A percentile compares a stretch with the other conserved stretches of the same genome.
These are phyloP conservation scores for Boletus rex-veris DNA, from an alignment of 768 basidiomycete genomes.

Conservation along the genomic window DNA sequence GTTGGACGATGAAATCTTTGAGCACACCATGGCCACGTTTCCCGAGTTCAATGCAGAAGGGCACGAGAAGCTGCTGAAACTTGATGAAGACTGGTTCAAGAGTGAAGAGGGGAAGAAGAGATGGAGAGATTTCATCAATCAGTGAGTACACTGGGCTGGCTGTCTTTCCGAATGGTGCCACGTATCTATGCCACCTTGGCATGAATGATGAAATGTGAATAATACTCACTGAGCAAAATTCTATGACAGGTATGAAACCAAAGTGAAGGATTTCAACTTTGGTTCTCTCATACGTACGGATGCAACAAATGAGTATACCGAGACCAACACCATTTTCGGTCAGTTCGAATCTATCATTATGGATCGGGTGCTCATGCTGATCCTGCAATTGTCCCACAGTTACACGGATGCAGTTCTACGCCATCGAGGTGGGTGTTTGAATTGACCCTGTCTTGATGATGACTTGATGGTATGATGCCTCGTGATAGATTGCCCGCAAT, in stretches of 20 bases:
- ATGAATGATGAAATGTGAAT: not conserved
- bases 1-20: conserved; percentile 88
- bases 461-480: not conserved
- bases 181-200: not conserved
- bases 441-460: conserved; percentile 8
- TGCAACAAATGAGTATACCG: conserved; percentile 75
- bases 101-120: conserved; percentile 78
- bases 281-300: conserved; percentile 89
- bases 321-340: conserved; percentile 96
- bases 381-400: conserved; percentile 11
- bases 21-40: conserved; percentile 71
- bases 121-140: conserved; percentile 86
- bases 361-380: conserved; percentile 7
- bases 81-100: conserved; percentile 96
- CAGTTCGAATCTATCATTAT: conserved; percentile 18
- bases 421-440: conserved; percentile 65
- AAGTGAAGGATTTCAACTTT: conserved; percentile 93
- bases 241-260: conserved; percentile 72
- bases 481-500: conserved; percentile 81
- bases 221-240: conserved; percentile 9
- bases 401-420: conserved; percentile 69
- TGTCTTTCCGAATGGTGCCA: not conserved
- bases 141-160: conserved; percentile 39
- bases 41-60: conserved; percentile 65
- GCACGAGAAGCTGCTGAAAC: conserved; percentile 45